A percentile compares a stretch with the other conserved stretches of the same genome.
phyloP scores from a whole-genome alignment of 441 rosid genomes.

The Rhodomyrtus psidioides region DNA sequence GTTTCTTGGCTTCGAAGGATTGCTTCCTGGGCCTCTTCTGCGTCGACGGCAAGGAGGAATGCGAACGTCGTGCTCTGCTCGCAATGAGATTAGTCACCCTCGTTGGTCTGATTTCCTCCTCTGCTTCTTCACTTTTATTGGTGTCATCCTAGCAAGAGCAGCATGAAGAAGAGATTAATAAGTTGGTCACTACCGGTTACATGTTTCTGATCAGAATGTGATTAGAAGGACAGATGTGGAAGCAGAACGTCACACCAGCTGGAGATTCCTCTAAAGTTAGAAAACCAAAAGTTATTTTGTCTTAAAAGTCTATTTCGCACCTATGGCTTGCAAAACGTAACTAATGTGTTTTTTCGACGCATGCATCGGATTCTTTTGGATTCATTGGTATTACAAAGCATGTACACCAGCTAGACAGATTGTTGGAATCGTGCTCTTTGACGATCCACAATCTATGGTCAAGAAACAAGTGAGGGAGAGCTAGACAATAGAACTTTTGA shows the following conservation, averaged over 20 bases:
- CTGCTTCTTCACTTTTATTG: background rate
- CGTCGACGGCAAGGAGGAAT: slow-evolving; percentile 23
- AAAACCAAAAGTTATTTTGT: background rate
- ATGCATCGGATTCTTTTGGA: background rate
- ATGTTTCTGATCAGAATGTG: background rate
- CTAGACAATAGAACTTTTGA: background rate
- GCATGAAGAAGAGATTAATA: background rate
- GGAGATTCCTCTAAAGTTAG: background rate
- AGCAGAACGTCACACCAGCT: background rate
- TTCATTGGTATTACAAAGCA: background rate
- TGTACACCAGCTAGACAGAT: background rate
- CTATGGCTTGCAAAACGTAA: background rate
- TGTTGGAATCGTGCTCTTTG: background rate
- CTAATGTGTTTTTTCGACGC: background rate
- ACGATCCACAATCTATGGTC: background rate
- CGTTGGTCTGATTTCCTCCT: background rate
- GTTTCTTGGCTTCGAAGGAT: background rate
- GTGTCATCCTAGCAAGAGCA: background rate
- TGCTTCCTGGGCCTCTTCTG: slow-evolving; percentile 2
- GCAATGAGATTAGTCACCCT: background rate
- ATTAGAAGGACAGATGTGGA: background rate
- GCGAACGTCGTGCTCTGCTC: background rate
- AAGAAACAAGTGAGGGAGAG: background rate
- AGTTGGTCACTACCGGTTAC: background rate
- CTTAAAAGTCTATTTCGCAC: background rate